These are phyloP conservation scores for Aeminium ludgeri DNA, from an alignment of 495 filamentous ascomycete species.

Conservation along the genomic window DNA sequence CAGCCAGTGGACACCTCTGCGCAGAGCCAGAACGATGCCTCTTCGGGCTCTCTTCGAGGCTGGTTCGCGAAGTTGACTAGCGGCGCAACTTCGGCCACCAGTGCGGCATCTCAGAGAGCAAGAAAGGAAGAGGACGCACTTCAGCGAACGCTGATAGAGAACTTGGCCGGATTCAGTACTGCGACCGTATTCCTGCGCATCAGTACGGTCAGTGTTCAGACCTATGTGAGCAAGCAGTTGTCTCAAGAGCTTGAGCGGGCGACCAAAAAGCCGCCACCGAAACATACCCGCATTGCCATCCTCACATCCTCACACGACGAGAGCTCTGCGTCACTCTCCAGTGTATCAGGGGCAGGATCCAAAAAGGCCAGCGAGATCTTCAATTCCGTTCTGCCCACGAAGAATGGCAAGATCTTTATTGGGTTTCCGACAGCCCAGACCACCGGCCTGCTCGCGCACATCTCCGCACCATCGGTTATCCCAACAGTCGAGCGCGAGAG, in stretches of 20 bases:
- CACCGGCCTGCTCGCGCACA: slow-evolving; percentile 80
- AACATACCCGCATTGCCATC: slow-evolving; percentile 63
- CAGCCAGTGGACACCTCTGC: slow-evolving; percentile 1
- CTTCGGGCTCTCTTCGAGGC: slow-evolving; percentile 45
- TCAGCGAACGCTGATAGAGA: slow-evolving; percentile 43
- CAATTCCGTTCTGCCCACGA: slow-evolving; percentile 72
- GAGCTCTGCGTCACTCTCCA: slow-evolving; percentile 34
- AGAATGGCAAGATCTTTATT: slow-evolving; percentile 82
- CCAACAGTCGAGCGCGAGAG: slow-evolving; percentile 97
- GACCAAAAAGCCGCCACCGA: slow-evolving; percentile 92
- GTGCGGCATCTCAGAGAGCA: slow-evolving; percentile 27
- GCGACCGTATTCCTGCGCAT: slow-evolving; percentile 77
- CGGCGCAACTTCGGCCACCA: slow-evolving; percentile 25
- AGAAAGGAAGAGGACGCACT: slow-evolving; percentile 33
- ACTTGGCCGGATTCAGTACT: slow-evolving; percentile 46
- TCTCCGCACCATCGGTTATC: slow-evolving; percentile 96
- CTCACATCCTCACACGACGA: slow-evolving; percentile 86
- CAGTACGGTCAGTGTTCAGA: slow-evolving; percentile 64
- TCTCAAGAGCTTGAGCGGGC: slow-evolving; percentile 82
- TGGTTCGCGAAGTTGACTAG: slow-evolving; percentile 68
- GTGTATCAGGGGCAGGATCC: slow-evolving; percentile 34
- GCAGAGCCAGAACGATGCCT: slow-evolving; percentile 12
- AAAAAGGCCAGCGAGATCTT: slow-evolving; percentile 59
- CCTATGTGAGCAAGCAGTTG: slow-evolving; percentile 47
- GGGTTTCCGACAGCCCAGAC: slow-evolving; percentile 96